Percentiles rank a stretch among this genome's conserved stretches.
phyloP scores from a whole-genome alignment of 2,329 filamentous ascomycete genomes.

The Xylaria multiplex region DNA sequence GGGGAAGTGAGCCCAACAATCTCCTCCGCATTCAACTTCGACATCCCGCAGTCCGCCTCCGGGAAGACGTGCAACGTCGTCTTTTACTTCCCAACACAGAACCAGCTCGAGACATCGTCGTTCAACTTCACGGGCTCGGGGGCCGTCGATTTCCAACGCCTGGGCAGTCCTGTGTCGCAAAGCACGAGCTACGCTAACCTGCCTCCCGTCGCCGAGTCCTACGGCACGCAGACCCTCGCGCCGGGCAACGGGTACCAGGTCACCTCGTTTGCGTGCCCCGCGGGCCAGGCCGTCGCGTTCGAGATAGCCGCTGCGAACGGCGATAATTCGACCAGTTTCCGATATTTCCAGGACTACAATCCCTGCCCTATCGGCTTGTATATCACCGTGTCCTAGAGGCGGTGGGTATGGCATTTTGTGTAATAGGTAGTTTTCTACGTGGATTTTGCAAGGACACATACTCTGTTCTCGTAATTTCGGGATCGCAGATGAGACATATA shows the following conservation, averaged over 20 bases:
- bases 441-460: too few species aligned
- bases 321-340: slow-evolving; percentile 59
- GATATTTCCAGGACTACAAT: slow-evolving; percentile 74
- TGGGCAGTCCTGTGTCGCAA: slow-evolving; percentile 56
- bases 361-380: slow-evolving; percentile 56
- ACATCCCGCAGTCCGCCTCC: slow-evolving; percentile 64
- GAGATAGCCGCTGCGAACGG: slow-evolving; percentile 56
- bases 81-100: slow-evolving; percentile 70
- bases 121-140: slow-evolving; percentile 61
- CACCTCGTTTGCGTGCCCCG: slow-evolving; percentile 63
- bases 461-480: too few species aligned
- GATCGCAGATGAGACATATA: too few species aligned
- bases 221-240: slow-evolving; percentile 56
- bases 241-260: slow-evolving; percentile 66
- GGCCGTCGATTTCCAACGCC: slow-evolving; percentile 61
- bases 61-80: slow-evolving; percentile 70
- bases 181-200: slow-evolving; percentile 65
- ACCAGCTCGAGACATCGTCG: slow-evolving; percentile 67
- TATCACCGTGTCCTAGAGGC: slow-evolving; percentile 47
- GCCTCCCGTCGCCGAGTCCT: slow-evolving; percentile 57
- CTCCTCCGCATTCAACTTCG: slow-evolving; percentile 75
- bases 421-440: too few species aligned
- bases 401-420: too few species aligned
- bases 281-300: slow-evolving; percentile 61
- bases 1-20: slow-evolving; percentile 62